Base-by-base conservation (phyloP, 805 yeast species). In the Ogataea nakhonphanomensis region DNA sequence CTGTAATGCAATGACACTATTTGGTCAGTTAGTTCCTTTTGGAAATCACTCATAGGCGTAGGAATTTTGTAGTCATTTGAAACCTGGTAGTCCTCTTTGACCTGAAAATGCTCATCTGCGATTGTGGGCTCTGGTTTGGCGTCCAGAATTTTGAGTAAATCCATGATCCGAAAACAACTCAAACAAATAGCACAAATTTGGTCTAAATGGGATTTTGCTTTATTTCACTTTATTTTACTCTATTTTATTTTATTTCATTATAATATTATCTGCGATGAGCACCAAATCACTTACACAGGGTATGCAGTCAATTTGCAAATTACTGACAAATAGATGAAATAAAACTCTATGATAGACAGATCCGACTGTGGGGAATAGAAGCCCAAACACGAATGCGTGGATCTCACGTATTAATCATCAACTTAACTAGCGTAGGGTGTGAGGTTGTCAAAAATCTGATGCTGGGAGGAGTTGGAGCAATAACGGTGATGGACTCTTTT, bases 341-440 rank as follows among this genome's bases (percentile, higher is more conserved):
- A 43, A 96, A 95, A 1, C 72, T 91, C 15, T 91, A 91, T 58
- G 99, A 91, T 62, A 76, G 99, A 44, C 99, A 91, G 63, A 90
- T 91, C 48, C 67, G 99, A 47, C 71, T 91, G 14, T 91, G 99
- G 99, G 99, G 99, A 2, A 70, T 93, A 57, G 95, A 85, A 24
- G 95, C 97, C 3, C 99, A 91, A 60, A 71, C 78, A 29, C 61
- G 79, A 31, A 76, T 91, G 68, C 73, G 93, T 26, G 75, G 80
- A 13, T 81, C 96, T 7, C 74, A 74, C 32, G 71, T 91, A 4
- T 65, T 90, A 32, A 53, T 93, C 30, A 69, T 91, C 33, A 83
- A 84, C 46, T 53, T 88, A 11, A 84, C 90, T 8, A 86, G 87
- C 1, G 71, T 86, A 7, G 95, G 95, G 5, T 78, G 81, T 11